Percentiles rank a stretch among this genome's conserved stretches.
These are phyloP conservation scores for Tetracladium maxilliforme DNA, from an alignment of 2,329 filamentous ascomycete species.

Conservation along the genomic window DNA sequence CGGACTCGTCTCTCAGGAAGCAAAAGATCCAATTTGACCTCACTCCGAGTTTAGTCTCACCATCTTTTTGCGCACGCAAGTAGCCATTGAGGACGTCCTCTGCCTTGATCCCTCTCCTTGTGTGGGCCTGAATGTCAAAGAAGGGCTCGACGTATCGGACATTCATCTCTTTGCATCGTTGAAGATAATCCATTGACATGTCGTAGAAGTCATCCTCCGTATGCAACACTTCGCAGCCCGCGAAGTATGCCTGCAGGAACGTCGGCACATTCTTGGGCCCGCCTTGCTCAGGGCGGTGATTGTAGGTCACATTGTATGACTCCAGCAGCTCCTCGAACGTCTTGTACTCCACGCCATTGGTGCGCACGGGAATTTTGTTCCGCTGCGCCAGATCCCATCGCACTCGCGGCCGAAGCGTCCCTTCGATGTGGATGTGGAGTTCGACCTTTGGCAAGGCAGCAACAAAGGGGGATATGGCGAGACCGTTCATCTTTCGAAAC, in stretches of 20 bases:
- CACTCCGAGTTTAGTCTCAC: conserved; percentile 47
- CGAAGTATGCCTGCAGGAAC: conserved; percentile 67
- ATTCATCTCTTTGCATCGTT: conserved; percentile 44
- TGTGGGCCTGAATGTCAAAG: conserved; percentile 69
- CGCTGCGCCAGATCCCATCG: conserved; percentile 54
- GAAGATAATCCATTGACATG: conserved; percentile 59
- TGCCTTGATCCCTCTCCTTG: conserved; percentile 45
- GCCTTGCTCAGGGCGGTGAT: too few relatives aligned
- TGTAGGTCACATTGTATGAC: conserved; percentile 7
- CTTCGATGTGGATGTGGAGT: conserved; percentile 70
- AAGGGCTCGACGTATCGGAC: conserved; percentile 65
- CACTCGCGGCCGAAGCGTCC: conserved; percentile 53
- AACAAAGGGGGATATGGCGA: conserved; percentile 33
- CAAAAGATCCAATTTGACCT: conserved; percentile 55
- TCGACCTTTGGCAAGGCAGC: conserved; percentile 62
- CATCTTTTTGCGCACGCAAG: conserved; percentile 39
- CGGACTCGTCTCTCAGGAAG: conserved; percentile 55
- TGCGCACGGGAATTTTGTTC: conserved; percentile 49
- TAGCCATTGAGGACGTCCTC: conserved; percentile 51
- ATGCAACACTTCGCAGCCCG: conserved; percentile 56
- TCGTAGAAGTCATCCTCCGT: conserved; percentile 54
- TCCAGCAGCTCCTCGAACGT: conserved; percentile 59
- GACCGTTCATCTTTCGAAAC: not conserved
- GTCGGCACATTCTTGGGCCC: conserved; percentile 3
- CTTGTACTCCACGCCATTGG: conserved; percentile 41